phyloP scores from a whole-genome alignment of 2,329 filamentous ascomycete genomes.

The Cryphonectria japonica region DNA sequence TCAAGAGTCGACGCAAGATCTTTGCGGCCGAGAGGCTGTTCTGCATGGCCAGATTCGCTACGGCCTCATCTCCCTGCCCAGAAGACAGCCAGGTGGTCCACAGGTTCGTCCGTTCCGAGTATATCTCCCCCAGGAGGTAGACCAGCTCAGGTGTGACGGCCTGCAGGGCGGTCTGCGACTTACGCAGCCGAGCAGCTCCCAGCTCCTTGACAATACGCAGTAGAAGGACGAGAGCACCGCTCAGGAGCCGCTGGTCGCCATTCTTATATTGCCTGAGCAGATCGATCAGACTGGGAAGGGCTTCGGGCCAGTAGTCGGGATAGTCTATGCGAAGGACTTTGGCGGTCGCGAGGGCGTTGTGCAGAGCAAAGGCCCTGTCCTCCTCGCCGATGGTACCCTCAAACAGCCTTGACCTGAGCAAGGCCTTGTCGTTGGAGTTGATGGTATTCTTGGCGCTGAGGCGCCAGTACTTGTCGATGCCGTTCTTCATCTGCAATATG shows the following conservation, averaged over 20 bases:
- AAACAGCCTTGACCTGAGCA: slow-evolving; percentile 76
- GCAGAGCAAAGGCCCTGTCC: slow-evolving; percentile 75
- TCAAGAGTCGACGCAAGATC: slow-evolving; percentile 75
- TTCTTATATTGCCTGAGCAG: slow-evolving; percentile 64
- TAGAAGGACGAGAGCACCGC: slow-evolving; percentile 74
- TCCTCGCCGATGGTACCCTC: slow-evolving; percentile 78
- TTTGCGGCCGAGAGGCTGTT: slow-evolving; percentile 82
- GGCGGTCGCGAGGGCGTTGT: slow-evolving; percentile 85
- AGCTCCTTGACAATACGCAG: slow-evolving; percentile 91
- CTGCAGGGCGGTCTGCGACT: slow-evolving; percentile 76
- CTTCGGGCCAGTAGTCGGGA: slow-evolving; percentile 79
- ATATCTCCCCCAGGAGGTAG: slow-evolving; percentile 77
- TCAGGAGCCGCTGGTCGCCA: slow-evolving; percentile 67
- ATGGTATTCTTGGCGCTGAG: slow-evolving; percentile 64
- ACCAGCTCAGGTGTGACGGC: slow-evolving; percentile 81
- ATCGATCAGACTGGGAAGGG: slow-evolving; percentile 62
- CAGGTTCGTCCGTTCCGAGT: slow-evolving; percentile 69
- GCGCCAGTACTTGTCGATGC: slow-evolving; percentile 93
- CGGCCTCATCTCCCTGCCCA: slow-evolving; percentile 61
- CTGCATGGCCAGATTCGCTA: slow-evolving; percentile 67
- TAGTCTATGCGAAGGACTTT: slow-evolving; percentile 92
- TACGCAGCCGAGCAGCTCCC: slow-evolving; percentile 75
- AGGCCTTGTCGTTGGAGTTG: slow-evolving; percentile 73
- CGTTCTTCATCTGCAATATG: slow-evolving; percentile 94
- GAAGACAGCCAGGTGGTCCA: slow-evolving; percentile 69